Evolutionary conservation across 805 yeast species (phyloP), one percentile per base, ranked within the genome.

Genomic region (Saccharomycopsis malanga): DNA sequence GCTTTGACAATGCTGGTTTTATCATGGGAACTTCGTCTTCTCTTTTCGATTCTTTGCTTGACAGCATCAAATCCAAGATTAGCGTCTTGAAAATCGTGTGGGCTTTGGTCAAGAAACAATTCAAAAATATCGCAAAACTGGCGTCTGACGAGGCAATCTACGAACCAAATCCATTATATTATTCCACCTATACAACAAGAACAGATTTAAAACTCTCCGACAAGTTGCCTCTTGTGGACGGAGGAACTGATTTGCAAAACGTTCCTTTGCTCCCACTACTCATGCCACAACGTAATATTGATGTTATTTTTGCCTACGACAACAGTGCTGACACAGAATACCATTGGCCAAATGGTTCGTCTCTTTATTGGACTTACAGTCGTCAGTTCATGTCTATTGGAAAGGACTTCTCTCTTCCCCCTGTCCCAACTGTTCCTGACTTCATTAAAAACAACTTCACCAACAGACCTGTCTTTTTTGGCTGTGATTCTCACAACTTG

Each of bases 21-120:
- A 65, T 85, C 25, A 67, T 86, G 64, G 96, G 95, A 34, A 82
- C 95, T 3, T 86, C 95, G 1, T 83, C 94, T 2, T 72, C 91
- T 1, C 64, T 87, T 41, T 87, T 87, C 69, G 85, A 83, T 59
- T 79, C 77, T 60, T 67, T 81, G 43, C 58, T 84, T 20, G 62
- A 81, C 38, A 71, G 72, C 54, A 61, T 83, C 47, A 77, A 81
- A 48, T 54, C 68, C 30, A 64, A 34, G 39, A 23, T 43, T 15
- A 22, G 32, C 6, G 23, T 22, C 6, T 18, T 36, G 4, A 39
- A 39, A 22, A n/a, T 25, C 6, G 18, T 48, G 30, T 55, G 57
- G 29, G 48, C 55, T 24, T 42, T 67, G 32, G 39, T 65, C 3
- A 53, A 61, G 10, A 49, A 54, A 25, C 50, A 64, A 47, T 53